Percentiles rank a stretch among this genome's conserved stretches.
phyloP scores from a whole-genome alignment of 2,329 filamentous ascomycete species.

The Cytospora piceicola region DNA sequence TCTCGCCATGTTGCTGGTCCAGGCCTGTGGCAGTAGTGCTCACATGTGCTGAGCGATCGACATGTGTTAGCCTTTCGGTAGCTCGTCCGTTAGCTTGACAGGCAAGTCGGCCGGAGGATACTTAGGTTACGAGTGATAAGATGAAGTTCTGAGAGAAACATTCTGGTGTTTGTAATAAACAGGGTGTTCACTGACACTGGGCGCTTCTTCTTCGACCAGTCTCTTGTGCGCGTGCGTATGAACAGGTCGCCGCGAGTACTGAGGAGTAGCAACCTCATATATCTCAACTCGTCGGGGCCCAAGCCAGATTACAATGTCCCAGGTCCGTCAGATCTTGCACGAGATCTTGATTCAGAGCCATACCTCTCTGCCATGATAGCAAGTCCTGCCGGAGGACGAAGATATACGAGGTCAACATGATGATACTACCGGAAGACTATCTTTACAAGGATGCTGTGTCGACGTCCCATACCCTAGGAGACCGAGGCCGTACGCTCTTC shows the following conservation, averaged over 20 bases:
- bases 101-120: conserved; percentile 4
- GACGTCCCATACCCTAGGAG: background rate
- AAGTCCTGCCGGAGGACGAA: background rate
- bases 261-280: background rate
- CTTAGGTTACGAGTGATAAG: background rate
- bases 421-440: conserved; percentile 10
- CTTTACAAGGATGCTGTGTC: conserved; percentile 11
- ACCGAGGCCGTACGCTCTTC: conserved; percentile 15
- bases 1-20: conserved; percentile 4
- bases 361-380: conserved; percentile 5
- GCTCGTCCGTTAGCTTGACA: background rate
- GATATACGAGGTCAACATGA: conserved; percentile 11
- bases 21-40: background rate
- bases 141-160: background rate
- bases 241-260: background rate
- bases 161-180: background rate
- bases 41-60: background rate
- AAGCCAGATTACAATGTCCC: background rate
- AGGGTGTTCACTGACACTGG: background rate
- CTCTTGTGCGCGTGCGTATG: background rate
- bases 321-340: background rate
- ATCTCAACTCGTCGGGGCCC: background rate
- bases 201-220: background rate
- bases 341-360: background rate
- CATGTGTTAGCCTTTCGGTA: conserved; percentile 11